Evolutionary conservation across 2,329 filamentous ascomycete genomes (phyloP), one percentile per base, ranked within the genome.

Genomic region (Zymoseptoria passerinii): DNA sequence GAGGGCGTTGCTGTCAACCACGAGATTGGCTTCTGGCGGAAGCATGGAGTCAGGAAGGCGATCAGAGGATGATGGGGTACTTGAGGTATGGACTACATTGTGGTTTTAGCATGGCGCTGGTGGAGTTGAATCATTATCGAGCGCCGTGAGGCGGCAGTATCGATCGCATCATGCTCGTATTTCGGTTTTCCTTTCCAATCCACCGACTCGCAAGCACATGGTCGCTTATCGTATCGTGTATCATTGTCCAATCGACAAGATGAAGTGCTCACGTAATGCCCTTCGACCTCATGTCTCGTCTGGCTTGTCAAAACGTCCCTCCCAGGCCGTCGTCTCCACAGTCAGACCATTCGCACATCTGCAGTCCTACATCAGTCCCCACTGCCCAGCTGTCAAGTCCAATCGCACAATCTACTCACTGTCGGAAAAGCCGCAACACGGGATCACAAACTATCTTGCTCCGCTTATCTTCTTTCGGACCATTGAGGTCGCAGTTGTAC

Each of bases 311-410:
- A 68, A 68, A 68, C 71, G 65, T 23, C 70, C 76, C 67, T 85
- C 83, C 81, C 81, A 84, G 53, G 77, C 75, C 40, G 83, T 86
- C 35, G 83, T 86, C 70, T 86, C 83, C 13, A 85, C 80, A 52
- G 78, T 81, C 65, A 84, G 68, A 19, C 81, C 81, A 65, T 77
- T 74, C 27, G 76, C 77, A 69, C 82, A 80, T 64, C 76, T 81
- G 64, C 28, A 57, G 27, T 55, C 67, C 52, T 66, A 63, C 57
- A 55, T 60, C 57, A 59, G 53, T 27, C 10, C 19, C 18, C 40
- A 19, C 28, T 27, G 29, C 10, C 8, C 28, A 9, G 23, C 52
- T 6, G 49, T 10, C 27, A 51, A 52, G 20, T 10, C 23, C 10
- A 23, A 35, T 1, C 20, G 19, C 44, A 19, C 10, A 4, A 19